Evolutionary conservation across 495 filamentous ascomycete species (phyloP), one percentile per base, ranked within the genome.

Genomic region (Lophiostoma macrostomum): DNA sequence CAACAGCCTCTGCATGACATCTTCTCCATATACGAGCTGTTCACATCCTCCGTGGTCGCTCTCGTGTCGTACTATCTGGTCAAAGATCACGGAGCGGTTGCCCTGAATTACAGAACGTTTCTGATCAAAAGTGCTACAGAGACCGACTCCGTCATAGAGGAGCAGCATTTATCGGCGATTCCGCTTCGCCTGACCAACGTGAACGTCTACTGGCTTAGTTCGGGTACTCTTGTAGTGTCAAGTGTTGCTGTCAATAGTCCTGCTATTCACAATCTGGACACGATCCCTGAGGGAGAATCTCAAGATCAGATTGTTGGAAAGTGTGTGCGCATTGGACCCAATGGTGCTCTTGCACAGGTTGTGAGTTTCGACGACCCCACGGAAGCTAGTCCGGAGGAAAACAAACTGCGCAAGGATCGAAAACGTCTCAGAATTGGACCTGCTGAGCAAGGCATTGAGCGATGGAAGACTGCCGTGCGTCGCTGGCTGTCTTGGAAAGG

Each of bases 61-160:
- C 37, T 51, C 11, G 36, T 69, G n/a, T 64, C 63, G 11, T 67
- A 57, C 31, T 32, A 48, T 31, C 35, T 69, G 22, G 60, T 61
- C 10, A 54, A 36, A 47, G 47, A 56, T 34, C 50, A 57, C 28
- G 37, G 34, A 13, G 51, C 52, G 14, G 34, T 64, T 36, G 60
- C 67, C n/a, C 50, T 69, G 30, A 66, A 69, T 36, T 61, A 50
- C 28, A 55, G 60, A 41, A 67, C 63, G 13, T 63, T 69, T 23
- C n/a, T 67, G 39, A 45, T 46, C 13, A 58, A 47, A 22, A 35
- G 42, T n/a, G 13, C 41, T 16, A 11, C 18, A 31, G 12, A 51
- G 22, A 16, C 24, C 19, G 22, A 19, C 34, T 14, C 37, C 30
- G 42, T 44, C 1, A 22, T 32, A 27, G 28, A 39, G 10, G 43